These are phyloP conservation scores for Penicillium sp. DNA, from an alignment of 2,329 filamentous ascomycete species.

Conservation along the genomic window DNA sequence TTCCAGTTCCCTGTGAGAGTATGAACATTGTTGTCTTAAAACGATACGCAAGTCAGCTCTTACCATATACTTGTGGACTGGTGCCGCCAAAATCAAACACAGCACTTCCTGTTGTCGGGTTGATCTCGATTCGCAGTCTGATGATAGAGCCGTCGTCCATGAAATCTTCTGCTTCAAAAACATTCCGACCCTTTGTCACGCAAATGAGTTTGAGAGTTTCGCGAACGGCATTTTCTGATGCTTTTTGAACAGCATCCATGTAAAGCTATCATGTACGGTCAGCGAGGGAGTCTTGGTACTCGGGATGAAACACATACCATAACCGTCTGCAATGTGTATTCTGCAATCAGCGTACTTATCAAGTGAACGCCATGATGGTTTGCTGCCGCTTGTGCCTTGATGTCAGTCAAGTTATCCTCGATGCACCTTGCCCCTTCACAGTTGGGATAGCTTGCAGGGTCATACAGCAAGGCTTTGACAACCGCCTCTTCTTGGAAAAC, in stretches of 20 bases:
- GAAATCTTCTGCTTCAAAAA: constrained; percentile 54
- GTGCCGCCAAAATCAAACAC: constrained; percentile 76
- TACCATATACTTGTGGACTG: constrained; percentile 63
- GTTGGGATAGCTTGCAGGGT: constrained; percentile 70
- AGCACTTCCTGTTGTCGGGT: constrained; percentile 71
- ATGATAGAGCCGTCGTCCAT: constrained; percentile 68
- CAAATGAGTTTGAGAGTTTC: too few species aligned
- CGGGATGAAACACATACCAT: too few species aligned
- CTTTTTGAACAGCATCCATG: constrained; percentile 57
- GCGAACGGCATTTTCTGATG: too few species aligned
- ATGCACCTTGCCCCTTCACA: constrained; percentile 76
- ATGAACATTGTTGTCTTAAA: background rate
- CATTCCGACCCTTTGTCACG: too few species aligned
- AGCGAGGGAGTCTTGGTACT: too few species aligned
- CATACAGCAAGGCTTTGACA: constrained; percentile 27
- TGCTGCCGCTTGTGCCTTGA: constrained; percentile 79
- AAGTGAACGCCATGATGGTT: constrained; percentile 80
- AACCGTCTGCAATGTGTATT: constrained; percentile 46
- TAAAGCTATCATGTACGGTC: too few species aligned
- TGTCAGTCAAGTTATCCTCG: constrained; percentile 76
- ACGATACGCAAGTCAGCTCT: background rate
- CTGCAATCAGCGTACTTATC: constrained; percentile 69
- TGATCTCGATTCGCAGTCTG: constrained; percentile 63
- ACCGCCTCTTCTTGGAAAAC: too few species aligned
- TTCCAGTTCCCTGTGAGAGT: constrained; percentile 61